These are phyloP conservation scores for Lactifluus pinguis DNA, from an alignment of 768 basidiomycete genomes.

Conservation along the genomic window DNA sequence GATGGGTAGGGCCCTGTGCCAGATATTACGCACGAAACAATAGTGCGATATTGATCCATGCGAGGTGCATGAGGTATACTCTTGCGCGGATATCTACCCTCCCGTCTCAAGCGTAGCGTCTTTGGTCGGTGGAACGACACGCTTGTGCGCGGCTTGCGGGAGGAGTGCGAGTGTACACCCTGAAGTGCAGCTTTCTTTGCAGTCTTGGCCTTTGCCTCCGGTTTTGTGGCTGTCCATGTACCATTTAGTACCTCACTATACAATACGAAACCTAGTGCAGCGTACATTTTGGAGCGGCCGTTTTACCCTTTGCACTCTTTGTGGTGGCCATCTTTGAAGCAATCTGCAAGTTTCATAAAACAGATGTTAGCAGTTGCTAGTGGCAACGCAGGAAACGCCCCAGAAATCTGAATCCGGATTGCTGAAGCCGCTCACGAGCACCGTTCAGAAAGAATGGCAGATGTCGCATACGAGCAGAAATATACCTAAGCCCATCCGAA, in stretches of 20 bases:
- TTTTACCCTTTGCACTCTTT: constrained; percentile 59
- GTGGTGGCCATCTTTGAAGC: constrained; percentile 50
- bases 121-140: constrained; percentile 96
- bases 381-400: neutral
- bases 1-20: neutral
- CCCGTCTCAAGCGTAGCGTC: constrained; percentile 76
- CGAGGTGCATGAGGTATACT: constrained; percentile 84
- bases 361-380: neutral
- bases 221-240: constrained; percentile 8
- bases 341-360: neutral
- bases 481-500: too few relatives aligned
- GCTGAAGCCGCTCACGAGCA: neutral
- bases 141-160: constrained; percentile 74
- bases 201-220: constrained; percentile 69
- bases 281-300: constrained; percentile 39
- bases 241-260: neutral
- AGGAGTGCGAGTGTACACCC: constrained; percentile 64
- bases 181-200: constrained; percentile 96
- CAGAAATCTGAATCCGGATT: neutral
- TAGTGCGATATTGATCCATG: constrained; percentile 95
- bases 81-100: constrained; percentile 93
- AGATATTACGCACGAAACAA: constrained; percentile 64
- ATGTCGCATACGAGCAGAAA: neutral
- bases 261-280: constrained; percentile 6
- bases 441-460: too few relatives aligned